Evolutionary conservation across 2,329 filamentous ascomycete genomes (phyloP).

Genomic region (Emericellopsis atlantica): DNA sequence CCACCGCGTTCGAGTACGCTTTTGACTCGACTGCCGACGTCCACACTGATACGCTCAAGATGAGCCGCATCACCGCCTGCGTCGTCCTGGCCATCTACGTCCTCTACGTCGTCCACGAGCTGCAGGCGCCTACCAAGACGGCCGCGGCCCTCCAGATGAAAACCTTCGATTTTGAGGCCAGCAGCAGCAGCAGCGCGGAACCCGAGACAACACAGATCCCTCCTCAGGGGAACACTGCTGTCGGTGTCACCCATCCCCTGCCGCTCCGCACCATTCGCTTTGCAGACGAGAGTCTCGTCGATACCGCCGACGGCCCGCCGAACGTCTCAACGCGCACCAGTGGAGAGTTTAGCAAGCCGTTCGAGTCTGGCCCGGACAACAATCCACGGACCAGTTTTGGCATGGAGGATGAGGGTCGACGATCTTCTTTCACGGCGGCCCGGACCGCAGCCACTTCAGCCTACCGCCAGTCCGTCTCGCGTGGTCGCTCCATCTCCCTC

Average conservation of each 20-base stretch:
- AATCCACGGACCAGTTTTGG: too few species aligned
- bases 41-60: slow-evolving; percentile 50
- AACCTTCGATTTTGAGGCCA: too few species aligned
- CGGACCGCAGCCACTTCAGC: neutral
- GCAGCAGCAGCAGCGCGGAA: neutral
- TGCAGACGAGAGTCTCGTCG: slow-evolving; percentile 1
- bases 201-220: neutral
- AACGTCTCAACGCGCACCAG: too few species aligned
- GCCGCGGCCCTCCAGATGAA: too few species aligned
- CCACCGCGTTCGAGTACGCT: slow-evolving; percentile 19
- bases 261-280: slow-evolving; percentile 10
- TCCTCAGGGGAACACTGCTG: neutral
- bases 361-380: too few species aligned
- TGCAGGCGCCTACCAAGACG: slow-evolving; percentile 48
- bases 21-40: slow-evolving; percentile 43
- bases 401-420: neutral
- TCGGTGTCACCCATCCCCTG: too few species aligned
- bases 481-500: neutral
- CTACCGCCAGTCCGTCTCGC: neutral
- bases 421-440: neutral
- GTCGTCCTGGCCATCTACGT: slow-evolving; percentile 61
- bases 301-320: neutral
- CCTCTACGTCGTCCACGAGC: slow-evolving; percentile 64
- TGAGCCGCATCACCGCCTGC: slow-evolving; percentile 67
- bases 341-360: too few species aligned